Base-by-base conservation (phyloP, 352 stramenopile species). In the Phytopythium vexans region DNA sequence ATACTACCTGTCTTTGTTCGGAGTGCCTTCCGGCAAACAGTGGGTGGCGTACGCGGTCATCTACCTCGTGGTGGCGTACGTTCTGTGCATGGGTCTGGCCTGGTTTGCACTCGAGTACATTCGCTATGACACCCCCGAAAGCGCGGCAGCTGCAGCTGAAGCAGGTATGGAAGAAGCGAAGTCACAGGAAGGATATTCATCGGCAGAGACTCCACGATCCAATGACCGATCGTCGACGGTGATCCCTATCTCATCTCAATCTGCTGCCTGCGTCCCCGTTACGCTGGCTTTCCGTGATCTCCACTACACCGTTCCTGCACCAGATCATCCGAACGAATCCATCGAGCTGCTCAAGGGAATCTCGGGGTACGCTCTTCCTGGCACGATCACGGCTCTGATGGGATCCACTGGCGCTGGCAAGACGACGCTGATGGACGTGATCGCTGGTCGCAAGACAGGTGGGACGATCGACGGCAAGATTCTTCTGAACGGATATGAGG, bases 361-460 rank as follows among this genome's bases (percentile, higher is more conserved):
- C 8, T 71, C 42, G 39, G 87, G 86, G 16, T 64, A 55, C 32
- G 64, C 68, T 27, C 14, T 56, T 4, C 77, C 76, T 4, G 74
- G 76, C 1, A 66, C 49, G 4, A 77, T 88, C 36, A 74, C 66
- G 1, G 76, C 76, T 11, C 53, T 87, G 31, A 85, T 86, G 68
- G 76, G 76, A 0, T 69, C 68, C 0, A 66, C 58, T 4, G 77
- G 80, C 12, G 74, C 82, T 15, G 87, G 89, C 3, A 97, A 97
- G 61, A 96, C 90, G 10, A 97, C 91, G 1, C 66, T 97, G 11
- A 86, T 96, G 58, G 89, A 98, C 70, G 87, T 97, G 2, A 87
- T 98, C 47, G 85, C 90, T 1, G 64, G 91, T 8, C 70, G 92
- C 52, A 98, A 97, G 65, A 89, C 69, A 9, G 76, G 73, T 21